Conservation (phyloP, 2,329 filamentous ascomycete genomes). For the Xylariomycetidae sp. region DNA sequence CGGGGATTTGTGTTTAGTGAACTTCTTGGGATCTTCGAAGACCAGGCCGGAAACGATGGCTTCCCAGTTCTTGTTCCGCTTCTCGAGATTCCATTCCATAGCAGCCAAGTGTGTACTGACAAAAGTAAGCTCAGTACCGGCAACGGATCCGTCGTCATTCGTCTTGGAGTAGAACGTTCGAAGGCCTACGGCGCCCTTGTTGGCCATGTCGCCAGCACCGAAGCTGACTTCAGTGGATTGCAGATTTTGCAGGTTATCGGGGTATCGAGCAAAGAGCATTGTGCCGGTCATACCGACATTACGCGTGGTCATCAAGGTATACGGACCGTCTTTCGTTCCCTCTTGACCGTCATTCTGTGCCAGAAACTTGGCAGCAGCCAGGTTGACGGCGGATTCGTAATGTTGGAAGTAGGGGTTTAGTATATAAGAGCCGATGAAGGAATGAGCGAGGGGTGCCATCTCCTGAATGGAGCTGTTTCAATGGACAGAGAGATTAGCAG, state of each 20-base stretch:
- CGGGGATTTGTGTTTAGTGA: conserved; percentile 13
- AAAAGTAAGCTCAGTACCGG: conserved; percentile 69
- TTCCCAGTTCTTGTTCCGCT: conserved; percentile 84
- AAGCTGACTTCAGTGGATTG: conserved; percentile 80
- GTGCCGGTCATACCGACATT: conserved; percentile 89
- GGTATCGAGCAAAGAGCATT: conserved; percentile 73
- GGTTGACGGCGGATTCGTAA: conserved; percentile 66
- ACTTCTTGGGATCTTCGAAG: conserved; percentile 55
- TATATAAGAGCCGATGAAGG: conserved; percentile 81
- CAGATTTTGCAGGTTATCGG: conserved; percentile 57
- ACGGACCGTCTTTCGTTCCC: conserved; percentile 37
- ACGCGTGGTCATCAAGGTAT: conserved; percentile 64
- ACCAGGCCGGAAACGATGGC: conserved; percentile 75
- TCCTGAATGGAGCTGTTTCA: conserved; percentile 80
- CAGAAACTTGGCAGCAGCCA: conserved; percentile 50
- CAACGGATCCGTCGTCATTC: conserved; percentile 24
- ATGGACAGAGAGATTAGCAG: no score
- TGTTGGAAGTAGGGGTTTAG: conserved; percentile 70
- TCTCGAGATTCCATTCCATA: conserved; percentile 72
- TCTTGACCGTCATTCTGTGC: conserved; percentile 13
- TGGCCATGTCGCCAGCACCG: conserved; percentile 83
- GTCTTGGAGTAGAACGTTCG: conserved; percentile 56
- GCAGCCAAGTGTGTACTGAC: conserved; percentile 84
- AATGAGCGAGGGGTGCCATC: conserved; percentile 75
- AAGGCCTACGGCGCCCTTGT: conserved; percentile 87